Base-by-base conservation (phyloP, 2,329 filamentous ascomycete species). In the Drechmeria coniospora region DNA sequence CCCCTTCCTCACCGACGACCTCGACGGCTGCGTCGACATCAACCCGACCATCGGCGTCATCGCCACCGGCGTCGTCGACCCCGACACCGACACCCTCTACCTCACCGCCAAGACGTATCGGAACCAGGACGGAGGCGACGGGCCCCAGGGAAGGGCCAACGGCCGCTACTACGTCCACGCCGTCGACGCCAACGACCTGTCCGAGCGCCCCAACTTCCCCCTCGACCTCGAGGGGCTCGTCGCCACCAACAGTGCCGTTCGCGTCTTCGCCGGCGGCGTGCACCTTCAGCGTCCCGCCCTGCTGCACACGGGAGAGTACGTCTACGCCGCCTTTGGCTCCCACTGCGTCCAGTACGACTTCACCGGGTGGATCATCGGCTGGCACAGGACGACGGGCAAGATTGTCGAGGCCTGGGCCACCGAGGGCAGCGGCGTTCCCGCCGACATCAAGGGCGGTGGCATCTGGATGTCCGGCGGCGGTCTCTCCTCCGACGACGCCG, bases 331-430 rank as follows among this genome's bases (percentile, higher is more conserved):
- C 0, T 69, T 70, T 33, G 65, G 63, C 1, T 65, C 63, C 8
- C 60, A 69, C 34, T 71, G 65, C 27, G 65, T 67, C 15, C 53
- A 61, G 30, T 70, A 61, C 42, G 66, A 70, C 39, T 68, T 68
- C 34, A 67, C 63, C 2, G 63, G 63, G 15, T 60, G 58, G 49
- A 47, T 68, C 22, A 50, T 68, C 22, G 61, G 61, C 4, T 55
- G 60, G 39, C 53, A 64, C 42, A 57, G 60, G 32, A 53, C 49
- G 1, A 50, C 44, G 0, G 51, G 52, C 10, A 37, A 47, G 13
- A 35, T 52, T 16, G 51, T 57, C 12, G 53, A 56, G 37, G 39
- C 40, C 5, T 63, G 49, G 37, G 50, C 59, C 2, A 59, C 54
- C 6, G 49, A 61, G 25, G 50, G 54, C 1, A 42, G 51, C 6